Evolutionary conservation across 2,329 filamentous ascomycete species (phyloP).

Genomic region (Exophiala phaeomuriformis): DNA sequence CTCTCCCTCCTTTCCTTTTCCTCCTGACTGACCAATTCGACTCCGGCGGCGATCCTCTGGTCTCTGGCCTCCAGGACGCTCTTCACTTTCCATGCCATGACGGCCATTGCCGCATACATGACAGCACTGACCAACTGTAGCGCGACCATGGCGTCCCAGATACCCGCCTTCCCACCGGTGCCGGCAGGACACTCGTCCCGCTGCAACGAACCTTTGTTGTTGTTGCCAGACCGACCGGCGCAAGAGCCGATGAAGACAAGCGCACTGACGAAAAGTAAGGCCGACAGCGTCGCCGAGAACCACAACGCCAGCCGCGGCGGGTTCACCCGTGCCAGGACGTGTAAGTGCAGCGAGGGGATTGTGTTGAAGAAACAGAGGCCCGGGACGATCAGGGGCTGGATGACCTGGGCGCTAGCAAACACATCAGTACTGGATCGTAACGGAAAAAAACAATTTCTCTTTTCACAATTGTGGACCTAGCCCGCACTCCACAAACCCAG

Average conservation of each 20-base stretch:
- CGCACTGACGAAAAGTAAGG: conserved; percentile 18
- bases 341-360: conserved; percentile 23
- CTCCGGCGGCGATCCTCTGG: conserved; percentile 15
- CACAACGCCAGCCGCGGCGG: conserved; percentile 22
- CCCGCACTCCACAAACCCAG: too few species aligned
- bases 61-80: conserved; percentile 14
- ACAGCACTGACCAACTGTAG: conserved; percentile 22
- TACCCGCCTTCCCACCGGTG: conserved; percentile 8
- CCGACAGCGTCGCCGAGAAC: conserved; percentile 17
- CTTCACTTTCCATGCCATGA: conserved; percentile 24
- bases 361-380: conserved; percentile 26
- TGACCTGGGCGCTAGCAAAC: conserved; percentile 16
- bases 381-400: conserved; percentile 25
- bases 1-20: conserved; percentile 23
- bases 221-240: conserved; percentile 3
- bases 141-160: conserved; percentile 25
- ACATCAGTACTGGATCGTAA: not conserved
- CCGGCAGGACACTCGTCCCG: conserved; percentile 22
- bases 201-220: conserved; percentile 10
- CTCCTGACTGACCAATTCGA: conserved; percentile 23
- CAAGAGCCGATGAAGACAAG: conserved; percentile 22
- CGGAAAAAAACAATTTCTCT: too few species aligned
- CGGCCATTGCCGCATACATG: conserved; percentile 17
- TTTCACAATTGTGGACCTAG: too few species aligned
- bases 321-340: conserved; percentile 24